Conservation (phyloP, 2,329 filamentous ascomycete genomes). For the Talaromyces sp. region DNA sequence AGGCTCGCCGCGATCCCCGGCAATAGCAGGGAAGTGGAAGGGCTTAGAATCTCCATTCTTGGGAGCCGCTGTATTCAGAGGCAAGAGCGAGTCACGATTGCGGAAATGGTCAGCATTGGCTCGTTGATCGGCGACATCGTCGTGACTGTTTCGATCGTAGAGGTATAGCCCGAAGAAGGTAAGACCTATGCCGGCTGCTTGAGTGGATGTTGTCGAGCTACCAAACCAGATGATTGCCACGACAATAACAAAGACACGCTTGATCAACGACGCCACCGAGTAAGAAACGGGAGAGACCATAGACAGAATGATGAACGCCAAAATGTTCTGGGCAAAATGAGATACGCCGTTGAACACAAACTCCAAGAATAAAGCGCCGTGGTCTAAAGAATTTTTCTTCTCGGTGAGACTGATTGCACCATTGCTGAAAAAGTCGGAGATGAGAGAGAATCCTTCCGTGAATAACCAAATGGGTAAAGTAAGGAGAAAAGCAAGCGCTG, state of each 20-base stretch:
- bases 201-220: conserved; percentile 76
- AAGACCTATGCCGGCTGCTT: conserved; percentile 78
- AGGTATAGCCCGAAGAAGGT: conserved; percentile 92
- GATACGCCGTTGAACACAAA: conserved; percentile 96
- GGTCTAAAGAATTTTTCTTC: conserved; percentile 67
- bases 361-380: conserved; percentile 64
- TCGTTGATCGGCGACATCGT: conserved; percentile 79
- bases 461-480: conserved; percentile 91
- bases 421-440: conserved; percentile 74
- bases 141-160: conserved; percentile 88
- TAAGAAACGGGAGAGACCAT: conserved; percentile 96
- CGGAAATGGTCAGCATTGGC: conserved; percentile 63
- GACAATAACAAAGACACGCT: conserved; percentile 94
- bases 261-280: conserved; percentile 91
- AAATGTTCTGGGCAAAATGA: conserved; percentile 93
- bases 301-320: conserved; percentile 87
- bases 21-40: conserved; percentile 33
- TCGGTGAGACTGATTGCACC: conserved; percentile 73
- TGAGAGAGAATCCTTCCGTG: conserved; percentile 74
- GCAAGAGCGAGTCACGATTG: conserved; percentile 61
- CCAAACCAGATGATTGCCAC: conserved; percentile 96
- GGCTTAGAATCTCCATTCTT: conserved; percentile 37
- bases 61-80: conserved; percentile 50
- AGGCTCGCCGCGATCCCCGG: conserved; percentile 23
- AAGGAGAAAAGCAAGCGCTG: conserved; percentile 81